Percentiles rank a stretch among this genome's conserved stretches.
phyloP scores from a whole-genome alignment of 2,329 filamentous ascomycete species.

The Beauveria brongniartii region DNA sequence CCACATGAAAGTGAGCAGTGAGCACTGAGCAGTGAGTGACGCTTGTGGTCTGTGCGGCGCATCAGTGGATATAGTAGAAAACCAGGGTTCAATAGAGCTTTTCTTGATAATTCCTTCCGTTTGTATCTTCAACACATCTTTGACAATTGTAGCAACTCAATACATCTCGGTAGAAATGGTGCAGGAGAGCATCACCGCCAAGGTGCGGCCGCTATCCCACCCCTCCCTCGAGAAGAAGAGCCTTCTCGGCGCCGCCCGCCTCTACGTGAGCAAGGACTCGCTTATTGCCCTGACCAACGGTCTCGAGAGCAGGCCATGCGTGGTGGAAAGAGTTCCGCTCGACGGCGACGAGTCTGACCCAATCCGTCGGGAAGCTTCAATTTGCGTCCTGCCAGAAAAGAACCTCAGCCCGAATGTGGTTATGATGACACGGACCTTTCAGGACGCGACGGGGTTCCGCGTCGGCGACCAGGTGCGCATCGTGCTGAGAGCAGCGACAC shows the following conservation, averaged over 20 bases:
- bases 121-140: no score
- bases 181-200: slow-evolving; percentile 29
- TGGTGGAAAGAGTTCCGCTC: slow-evolving; percentile 25
- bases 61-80: no score
- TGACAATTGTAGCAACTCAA: no score
- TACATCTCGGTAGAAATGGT: slow-evolving; percentile 18
- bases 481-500: slow-evolving; percentile 46
- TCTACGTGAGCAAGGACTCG: slow-evolving; percentile 41
- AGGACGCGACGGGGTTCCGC: slow-evolving; percentile 63
- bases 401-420: slow-evolving; percentile 60
- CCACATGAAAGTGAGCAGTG: no score
- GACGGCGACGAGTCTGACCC: slow-evolving; percentile 13
- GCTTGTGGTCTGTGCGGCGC: no score
- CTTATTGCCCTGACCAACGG: slow-evolving; percentile 36
- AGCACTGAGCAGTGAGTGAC: no score
- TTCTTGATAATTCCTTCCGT: no score
- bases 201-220: slow-evolving; percentile 34
- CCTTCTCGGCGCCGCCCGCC: slow-evolving; percentile 34
- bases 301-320: slow-evolving; percentile 34
- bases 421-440: slow-evolving; percentile 65
- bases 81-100: no score
- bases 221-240: slow-evolving; percentile 33
- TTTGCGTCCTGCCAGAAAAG: slow-evolving; percentile 45
- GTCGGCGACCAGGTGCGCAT: slow-evolving; percentile 59
- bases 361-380: slow-evolving; percentile 35